These are phyloP conservation scores for Cytospora leucostoma DNA, from an alignment of 2,329 filamentous ascomycete species.

Conservation along the genomic window DNA sequence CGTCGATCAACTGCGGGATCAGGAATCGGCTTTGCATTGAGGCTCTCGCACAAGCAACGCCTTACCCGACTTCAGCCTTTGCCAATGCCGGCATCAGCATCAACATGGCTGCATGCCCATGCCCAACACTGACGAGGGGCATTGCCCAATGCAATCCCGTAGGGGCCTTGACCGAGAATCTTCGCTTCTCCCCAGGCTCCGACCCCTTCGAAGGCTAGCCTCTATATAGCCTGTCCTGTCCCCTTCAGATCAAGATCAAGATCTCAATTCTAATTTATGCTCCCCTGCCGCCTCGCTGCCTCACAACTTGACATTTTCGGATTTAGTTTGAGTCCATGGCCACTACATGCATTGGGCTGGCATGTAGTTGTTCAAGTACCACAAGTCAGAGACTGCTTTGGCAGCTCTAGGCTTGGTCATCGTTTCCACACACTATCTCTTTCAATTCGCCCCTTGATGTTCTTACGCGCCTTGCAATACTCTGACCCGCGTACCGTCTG, in stretches of 20 bases:
- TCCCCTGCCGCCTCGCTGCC: not conserved
- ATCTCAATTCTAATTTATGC: not conserved
- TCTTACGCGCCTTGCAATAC: constrained; percentile 12
- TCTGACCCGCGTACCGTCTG: constrained; percentile 19
- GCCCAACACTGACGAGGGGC: not conserved
- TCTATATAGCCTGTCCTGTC: not conserved
- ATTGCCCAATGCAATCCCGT: not conserved
- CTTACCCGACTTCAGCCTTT: constrained; percentile 5
- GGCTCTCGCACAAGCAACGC: constrained; percentile 14
- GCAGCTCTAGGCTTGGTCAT: constrained; percentile 13
- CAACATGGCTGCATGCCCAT: not conserved
- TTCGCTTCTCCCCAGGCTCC: not conserved
- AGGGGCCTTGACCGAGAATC: not conserved
- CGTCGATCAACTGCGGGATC: constrained; percentile 18
- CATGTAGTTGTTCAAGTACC: constrained; percentile 9
- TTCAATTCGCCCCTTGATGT: not conserved
- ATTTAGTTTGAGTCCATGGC: constrained; percentile 1
- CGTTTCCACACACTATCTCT: constrained; percentile 5
- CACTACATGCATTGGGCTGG: constrained; percentile 13
- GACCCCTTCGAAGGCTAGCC: not conserved
- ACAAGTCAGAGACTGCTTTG: constrained; percentile 9
- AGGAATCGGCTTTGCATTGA: constrained; percentile 17
- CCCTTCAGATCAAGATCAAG: not conserved
- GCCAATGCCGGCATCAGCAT: not conserved
- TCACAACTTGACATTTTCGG: not conserved